These are phyloP conservation scores for Phytophthora pinifolia DNA, from an alignment of 352 stramenopile species.

Conservation along the genomic window DNA sequence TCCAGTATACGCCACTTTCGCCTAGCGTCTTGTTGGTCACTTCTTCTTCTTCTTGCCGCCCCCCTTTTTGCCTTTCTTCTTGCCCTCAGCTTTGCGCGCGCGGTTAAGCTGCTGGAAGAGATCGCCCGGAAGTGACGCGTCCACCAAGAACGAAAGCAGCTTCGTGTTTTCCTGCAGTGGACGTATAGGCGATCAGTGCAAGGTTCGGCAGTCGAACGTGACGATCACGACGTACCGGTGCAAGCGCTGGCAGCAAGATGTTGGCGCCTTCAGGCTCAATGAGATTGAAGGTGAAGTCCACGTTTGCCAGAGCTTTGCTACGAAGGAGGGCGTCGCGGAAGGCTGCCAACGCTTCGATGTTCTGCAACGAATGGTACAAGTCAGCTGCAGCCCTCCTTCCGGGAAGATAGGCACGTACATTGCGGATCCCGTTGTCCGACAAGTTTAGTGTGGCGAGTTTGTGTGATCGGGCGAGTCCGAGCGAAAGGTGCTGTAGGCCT, in stretches of 20 bases:
- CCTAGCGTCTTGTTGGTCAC: slow-evolving; percentile 10
- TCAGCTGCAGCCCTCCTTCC: background rate
- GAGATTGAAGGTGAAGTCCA: slow-evolving; percentile 80
- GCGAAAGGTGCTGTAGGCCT: slow-evolving; percentile 69
- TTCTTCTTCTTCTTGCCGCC: slow-evolving; percentile 70
- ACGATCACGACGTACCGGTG: slow-evolving; percentile 30
- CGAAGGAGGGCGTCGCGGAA: slow-evolving; percentile 68
- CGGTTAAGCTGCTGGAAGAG: slow-evolving; percentile 78
- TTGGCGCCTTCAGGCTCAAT: slow-evolving; percentile 69
- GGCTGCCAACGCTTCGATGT: slow-evolving; percentile 44
- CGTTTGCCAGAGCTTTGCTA: slow-evolving; percentile 65
- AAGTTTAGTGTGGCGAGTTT: slow-evolving; percentile 68
- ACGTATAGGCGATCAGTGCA: background rate
- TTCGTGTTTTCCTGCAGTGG: slow-evolving; percentile 52
- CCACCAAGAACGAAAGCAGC: slow-evolving; percentile 73
- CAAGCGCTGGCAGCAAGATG: slow-evolving; percentile 57
- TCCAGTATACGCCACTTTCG: slow-evolving; percentile 19
- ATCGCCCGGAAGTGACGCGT: slow-evolving; percentile 66
- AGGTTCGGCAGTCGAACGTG: background rate
- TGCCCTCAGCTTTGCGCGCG: slow-evolving; percentile 63
- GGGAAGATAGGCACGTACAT: slow-evolving; percentile 33
- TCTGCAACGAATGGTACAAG: slow-evolving; percentile 19
- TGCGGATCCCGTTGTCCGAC: slow-evolving; percentile 78
- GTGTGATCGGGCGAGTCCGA: slow-evolving; percentile 62
- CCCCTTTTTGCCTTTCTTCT: slow-evolving; percentile 83